Base-by-base conservation (phyloP, 2,329 filamentous ascomycete genomes). In the Pseudocercospora crystallina region DNA sequence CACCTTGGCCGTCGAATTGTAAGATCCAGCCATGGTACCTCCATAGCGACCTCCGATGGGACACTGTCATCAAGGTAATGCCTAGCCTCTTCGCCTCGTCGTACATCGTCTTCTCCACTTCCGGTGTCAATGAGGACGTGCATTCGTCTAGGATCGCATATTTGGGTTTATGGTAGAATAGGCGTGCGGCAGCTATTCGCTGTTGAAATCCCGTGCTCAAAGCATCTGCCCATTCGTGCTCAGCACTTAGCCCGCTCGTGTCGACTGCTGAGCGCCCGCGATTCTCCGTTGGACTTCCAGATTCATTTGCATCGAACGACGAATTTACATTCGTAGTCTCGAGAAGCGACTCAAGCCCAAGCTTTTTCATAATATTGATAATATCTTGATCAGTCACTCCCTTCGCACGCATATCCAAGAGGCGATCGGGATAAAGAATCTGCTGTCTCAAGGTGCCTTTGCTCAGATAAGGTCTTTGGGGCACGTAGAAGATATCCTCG, bases 101-200 rank as follows among this genome's bases (percentile, higher is more conserved):
- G 71, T 99, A 99, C 90, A 99, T 97, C 67, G 90, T 81, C 68
- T 90, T 87, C 67, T 99, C 94, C 54, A 91, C 90, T 61, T 97
- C 92, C 26, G 96, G 80, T 12, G 95, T 96, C n/a, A 99, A 90
- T 45, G 85, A 90, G 49, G 86, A 91, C 5, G 94, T 99, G 72
- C 94, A 99, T 74, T 99, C 94, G 69, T 99, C 94, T 33, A 99
- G 77, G 60, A 99, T 99, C 9, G 94, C 94, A 69, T 96, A 97
- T 62, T 87, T 86, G 0, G 92, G 92, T 8, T 84, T 80, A 72
- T 97, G 92, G 72, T 97, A 97, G 72, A 96, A 96, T 13, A 96
- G 80, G 0, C 94, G 81, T 0, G 94, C 94, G 89, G 97, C 97
- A 53, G 94, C 94, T 15, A 99, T 89, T 45, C 94, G 87, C 75